Base-by-base conservation (phyloP, 2,329 filamentous ascomycete species). In the Ophiognomonia clavigignenti-juglandacearum region DNA sequence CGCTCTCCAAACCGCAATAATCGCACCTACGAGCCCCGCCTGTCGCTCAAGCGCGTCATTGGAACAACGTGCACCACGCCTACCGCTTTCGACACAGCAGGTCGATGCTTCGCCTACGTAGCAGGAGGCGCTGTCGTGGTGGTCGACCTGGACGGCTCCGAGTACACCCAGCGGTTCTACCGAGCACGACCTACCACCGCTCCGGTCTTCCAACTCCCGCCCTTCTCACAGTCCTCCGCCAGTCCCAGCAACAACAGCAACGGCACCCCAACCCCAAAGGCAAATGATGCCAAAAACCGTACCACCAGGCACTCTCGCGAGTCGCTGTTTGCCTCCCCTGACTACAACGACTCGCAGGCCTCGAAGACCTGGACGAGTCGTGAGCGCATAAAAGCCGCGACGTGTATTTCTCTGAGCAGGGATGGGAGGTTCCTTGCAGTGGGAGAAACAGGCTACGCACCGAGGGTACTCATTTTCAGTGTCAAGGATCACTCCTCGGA, bases 61-160 rank as follows among this genome's bases (percentile, higher is more conserved):
- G 93, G 93, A 39, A 95, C 91, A 20, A 97, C 92, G 7, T 92
- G 89, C 54, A 80, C 75, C 56, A 87, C 86, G 4, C 85, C 89
- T 34, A 91, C 86, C 61, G 89, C 88, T 53, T 95, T 98, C 65
- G 90, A 95, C 62, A 83, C 80, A 54, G 82, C 92, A 51, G 73
- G 85, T 34, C 80, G 83, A 11, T 84, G 78, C 42, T 96, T 97
- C 66, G 90, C 90, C 46, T 93, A 95, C 64, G 91, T 90, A 53
- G 92, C 93, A 8, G 93, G 93, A 46, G 93, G 90, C 9, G 89
- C 92, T 36, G 92, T 89, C n/a, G 88, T 98, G 1, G 80, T 97
- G 16, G 88, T 91, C 7, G 83, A 87, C 56, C 74, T 96, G 43
- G 80, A 88, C 54, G 79, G 82, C 43, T 74, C 86, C 61, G 65